Conservation (phyloP, 1,284 basidiomycete genomes). For the Leccinum pseudoinsigne region DNA sequence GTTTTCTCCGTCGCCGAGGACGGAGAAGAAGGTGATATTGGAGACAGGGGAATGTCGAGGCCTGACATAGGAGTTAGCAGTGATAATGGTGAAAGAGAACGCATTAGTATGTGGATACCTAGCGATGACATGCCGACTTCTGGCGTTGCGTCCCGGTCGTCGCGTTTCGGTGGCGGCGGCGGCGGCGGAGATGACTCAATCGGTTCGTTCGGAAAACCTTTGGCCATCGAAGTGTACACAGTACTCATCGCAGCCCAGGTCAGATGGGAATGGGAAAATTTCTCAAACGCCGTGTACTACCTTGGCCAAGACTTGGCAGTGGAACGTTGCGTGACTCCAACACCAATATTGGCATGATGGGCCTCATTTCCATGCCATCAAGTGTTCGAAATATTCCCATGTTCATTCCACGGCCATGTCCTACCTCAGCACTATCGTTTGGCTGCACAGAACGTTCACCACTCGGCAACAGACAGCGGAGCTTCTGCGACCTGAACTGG, state of each 20-base stretch:
- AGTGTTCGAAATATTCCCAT: background rate
- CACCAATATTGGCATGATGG: background rate
- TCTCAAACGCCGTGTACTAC: background rate
- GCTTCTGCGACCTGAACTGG: constrained; percentile 59
- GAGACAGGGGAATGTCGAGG: constrained; percentile 32
- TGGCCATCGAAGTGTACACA: constrained; percentile 5
- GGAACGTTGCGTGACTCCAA: background rate
- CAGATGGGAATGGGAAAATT: constrained; percentile 2
- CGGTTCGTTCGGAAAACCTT: constrained; percentile 5
- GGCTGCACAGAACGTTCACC: constrained; percentile 43
- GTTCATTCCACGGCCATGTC: constrained; percentile 8
- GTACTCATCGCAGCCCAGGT: constrained; percentile 5
- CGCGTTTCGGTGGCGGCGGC: constrained; percentile 39
- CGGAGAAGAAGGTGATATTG: constrained; percentile 28
- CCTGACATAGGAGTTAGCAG: constrained; percentile 23
- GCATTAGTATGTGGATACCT: constrained; percentile 24
- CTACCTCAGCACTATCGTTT: constrained; percentile 31
- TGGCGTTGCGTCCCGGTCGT: constrained; percentile 16
- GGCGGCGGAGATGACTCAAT: constrained; percentile 20
- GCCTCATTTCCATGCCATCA: background rate
- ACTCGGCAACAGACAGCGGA: constrained; percentile 36
- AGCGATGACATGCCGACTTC: constrained; percentile 29
- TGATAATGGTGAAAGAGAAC: constrained; percentile 11
- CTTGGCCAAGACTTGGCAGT: background rate
- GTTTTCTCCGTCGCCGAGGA: constrained; percentile 42